These are phyloP conservation scores for Fusarium tricinctum DNA, from an alignment of 2,329 filamentous ascomycete genomes.

Conservation along the genomic window DNA sequence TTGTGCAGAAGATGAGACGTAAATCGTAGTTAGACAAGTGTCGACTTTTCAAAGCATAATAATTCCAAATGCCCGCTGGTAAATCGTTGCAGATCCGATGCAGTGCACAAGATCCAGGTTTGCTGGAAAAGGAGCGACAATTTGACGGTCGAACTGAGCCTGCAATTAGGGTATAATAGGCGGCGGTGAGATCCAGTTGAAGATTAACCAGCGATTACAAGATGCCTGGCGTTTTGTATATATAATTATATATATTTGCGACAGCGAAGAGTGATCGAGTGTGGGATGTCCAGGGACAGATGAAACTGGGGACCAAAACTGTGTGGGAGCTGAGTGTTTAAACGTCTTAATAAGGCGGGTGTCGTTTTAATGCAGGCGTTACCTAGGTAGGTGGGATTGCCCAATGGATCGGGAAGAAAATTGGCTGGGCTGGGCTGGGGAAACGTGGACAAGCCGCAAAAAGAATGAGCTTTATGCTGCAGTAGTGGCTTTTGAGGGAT, in stretches of 20 bases:
- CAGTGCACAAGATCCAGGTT: slow-evolving; percentile 1
- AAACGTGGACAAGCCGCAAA: slow-evolving; percentile 7
- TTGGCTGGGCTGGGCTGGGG: slow-evolving; percentile 37
- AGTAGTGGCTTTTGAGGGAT: slow-evolving; percentile 18
- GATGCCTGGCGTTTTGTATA: slow-evolving; percentile 12
- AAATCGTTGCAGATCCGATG: slow-evolving; percentile 13
- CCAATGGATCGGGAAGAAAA: slow-evolving; percentile 41
- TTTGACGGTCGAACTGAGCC: slow-evolving; percentile 8
- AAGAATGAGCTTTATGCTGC: slow-evolving; percentile 14
- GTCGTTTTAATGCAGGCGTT: slow-evolving; percentile 37
- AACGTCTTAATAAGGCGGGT: slow-evolving; percentile 31
- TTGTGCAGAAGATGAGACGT: background rate
- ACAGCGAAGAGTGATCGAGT: slow-evolving; percentile 10
- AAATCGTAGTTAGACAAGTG: slow-evolving; percentile 11
- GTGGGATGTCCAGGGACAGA: slow-evolving; percentile 20
- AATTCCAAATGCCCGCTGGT: slow-evolving; percentile 7
- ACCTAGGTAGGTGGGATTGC: slow-evolving; percentile 25
- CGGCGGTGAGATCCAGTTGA: slow-evolving; percentile 13
- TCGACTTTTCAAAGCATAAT: slow-evolving; percentile 36
- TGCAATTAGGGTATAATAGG: slow-evolving; percentile 32
- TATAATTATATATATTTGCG: slow-evolving; percentile 12
- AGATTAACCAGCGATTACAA: slow-evolving; percentile 12
- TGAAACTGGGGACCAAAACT: slow-evolving; percentile 23
- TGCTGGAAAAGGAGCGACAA: slow-evolving; percentile 4
- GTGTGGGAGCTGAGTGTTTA: slow-evolving; percentile 36